Percentiles rank a stretch among this genome's conserved stretches.
These are phyloP conservation scores for Cystobasidium tubakii DNA, from an alignment of 768 basidiomycete species.

Conservation along the genomic window DNA sequence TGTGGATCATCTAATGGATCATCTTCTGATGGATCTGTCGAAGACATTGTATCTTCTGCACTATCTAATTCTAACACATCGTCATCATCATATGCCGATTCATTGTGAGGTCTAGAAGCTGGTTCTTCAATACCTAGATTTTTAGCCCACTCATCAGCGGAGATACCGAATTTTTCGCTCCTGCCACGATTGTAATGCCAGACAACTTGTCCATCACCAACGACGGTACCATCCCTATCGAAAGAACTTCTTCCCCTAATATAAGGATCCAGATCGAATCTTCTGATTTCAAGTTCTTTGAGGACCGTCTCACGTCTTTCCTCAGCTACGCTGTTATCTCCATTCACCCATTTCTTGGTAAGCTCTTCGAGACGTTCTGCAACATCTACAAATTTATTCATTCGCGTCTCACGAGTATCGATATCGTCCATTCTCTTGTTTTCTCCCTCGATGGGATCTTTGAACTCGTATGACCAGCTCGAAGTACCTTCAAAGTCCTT, in stretches of 20 bases:
- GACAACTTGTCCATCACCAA: conserved; percentile 33
- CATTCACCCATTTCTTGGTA: conserved; percentile 26
- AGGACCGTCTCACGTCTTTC: neutral
- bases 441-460: conserved; percentile 38
- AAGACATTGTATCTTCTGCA: conserved; percentile 24
- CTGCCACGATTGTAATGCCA: conserved; percentile 33
- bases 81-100: conserved; percentile 3
- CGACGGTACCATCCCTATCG: conserved; percentile 41
- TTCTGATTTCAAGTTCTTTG: conserved; percentile 17
- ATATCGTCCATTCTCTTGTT: conserved; percentile 34
- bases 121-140: conserved; percentile 29
- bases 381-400: conserved; percentile 7
- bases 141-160: conserved; percentile 17
- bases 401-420: neutral
- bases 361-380: neutral
- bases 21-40: conserved; percentile 11
- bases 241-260: conserved; percentile 37
- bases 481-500: conserved; percentile 42
- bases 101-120: conserved; percentile 5
- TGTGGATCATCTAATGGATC: conserved; percentile 32
- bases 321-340: neutral
- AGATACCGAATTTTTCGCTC: conserved; percentile 22
- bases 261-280: conserved; percentile 27
- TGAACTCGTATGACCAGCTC: conserved; percentile 39
- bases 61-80: neutral